Evolutionary conservation across 345 rosid species (phyloP), one percentile per base, ranked within the genome.

Genomic region (Eucalyptus fibrosa): DNA sequence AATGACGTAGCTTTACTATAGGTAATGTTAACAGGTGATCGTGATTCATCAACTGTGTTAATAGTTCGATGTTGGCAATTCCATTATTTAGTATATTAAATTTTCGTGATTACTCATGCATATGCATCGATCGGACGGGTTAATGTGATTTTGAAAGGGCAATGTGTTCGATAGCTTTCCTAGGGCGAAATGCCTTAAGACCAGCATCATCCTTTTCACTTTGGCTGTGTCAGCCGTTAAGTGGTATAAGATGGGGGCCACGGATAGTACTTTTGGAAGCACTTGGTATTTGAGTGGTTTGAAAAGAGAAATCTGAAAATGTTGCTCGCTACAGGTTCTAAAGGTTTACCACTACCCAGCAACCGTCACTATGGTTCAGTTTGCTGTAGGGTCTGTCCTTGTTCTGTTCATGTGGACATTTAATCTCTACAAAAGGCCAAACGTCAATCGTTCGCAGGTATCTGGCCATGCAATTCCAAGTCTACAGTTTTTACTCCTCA

Each of bases 351-450:
- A 93, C 30, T 94, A 89, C 50, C 99, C 99, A 12, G 90, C 97
- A 86, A 97, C 99, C 32, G 89, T 98, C 30, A 94, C 97, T 44
- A 90, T 90, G 86, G 91, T 90, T 89, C 99, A 98, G 62, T 96
- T 98, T 92, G 97, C 97, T 7, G 97, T 96, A 14, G 99, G 99
- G 72, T 93, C 97, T 59, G 94, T 93, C 24, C 94, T 98, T 59
- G 94, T 98, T 92, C 24, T 89, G 86, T 44, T 94, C 77, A 94
- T 97, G 99, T 98, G 99, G 99, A 92, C 93, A 88, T 92, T 94
- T 62, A 98, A 97, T 67, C 92, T 98, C 19, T 95, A 96, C 88
- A 96, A 95, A 91, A 96, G 93, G 89, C 99, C 99, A 1, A 96
- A 96, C 89, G 88, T 97, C 62, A 96, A 92, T 88, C 92, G 95